Evolutionary conservation across 2,329 filamentous ascomycete genomes (phyloP).

Genomic region (Colletotrichum siamense): DNA sequence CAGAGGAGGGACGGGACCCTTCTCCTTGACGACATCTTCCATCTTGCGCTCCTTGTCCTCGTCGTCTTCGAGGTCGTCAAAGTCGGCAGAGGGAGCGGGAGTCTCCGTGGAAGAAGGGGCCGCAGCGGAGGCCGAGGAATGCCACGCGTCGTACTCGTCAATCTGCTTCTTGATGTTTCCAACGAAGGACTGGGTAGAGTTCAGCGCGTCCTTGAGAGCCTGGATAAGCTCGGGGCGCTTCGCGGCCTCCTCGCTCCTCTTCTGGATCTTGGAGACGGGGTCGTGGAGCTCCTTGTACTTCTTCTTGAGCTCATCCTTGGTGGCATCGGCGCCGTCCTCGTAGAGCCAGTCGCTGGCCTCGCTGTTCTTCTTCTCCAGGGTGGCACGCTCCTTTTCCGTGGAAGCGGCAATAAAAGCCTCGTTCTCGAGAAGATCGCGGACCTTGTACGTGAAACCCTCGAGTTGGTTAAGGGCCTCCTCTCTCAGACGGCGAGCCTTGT

Average conservation of each 20-base stretch:
- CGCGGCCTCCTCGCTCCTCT: constrained; percentile 73
- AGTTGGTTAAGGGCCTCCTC: constrained; percentile 92
- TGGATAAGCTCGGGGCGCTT: constrained; percentile 75
- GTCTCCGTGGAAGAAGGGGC: constrained; percentile 41
- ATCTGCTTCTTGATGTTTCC: constrained; percentile 74
- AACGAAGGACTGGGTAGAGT: constrained; percentile 74
- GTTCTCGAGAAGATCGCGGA: constrained; percentile 81
- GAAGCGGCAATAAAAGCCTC: constrained; percentile 76
- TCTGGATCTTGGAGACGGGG: constrained; percentile 78
- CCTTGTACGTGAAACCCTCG: constrained; percentile 91
- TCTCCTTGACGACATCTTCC: constrained; percentile 49
- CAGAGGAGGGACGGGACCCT: constrained; percentile 65
- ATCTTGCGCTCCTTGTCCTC: constrained; percentile 44
- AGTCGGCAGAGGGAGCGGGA: constrained; percentile 57
- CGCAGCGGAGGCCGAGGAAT: constrained; percentile 57
- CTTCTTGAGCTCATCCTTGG: constrained; percentile 74
- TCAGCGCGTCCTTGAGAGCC: constrained; percentile 71
- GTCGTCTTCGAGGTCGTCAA: constrained; percentile 83
- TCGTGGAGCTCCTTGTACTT: constrained; percentile 79
- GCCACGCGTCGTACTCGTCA: constrained; percentile 67
- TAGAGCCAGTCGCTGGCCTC: constrained; percentile 90
- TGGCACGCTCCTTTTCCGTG: constrained; percentile 69
- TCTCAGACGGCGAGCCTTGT: constrained; percentile 75
- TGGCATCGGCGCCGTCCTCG: constrained; percentile 79
- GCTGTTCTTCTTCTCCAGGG: constrained; percentile 71